phyloP scores from a whole-genome alignment of 441 rosid species.

The Populus hybrid region DNA sequence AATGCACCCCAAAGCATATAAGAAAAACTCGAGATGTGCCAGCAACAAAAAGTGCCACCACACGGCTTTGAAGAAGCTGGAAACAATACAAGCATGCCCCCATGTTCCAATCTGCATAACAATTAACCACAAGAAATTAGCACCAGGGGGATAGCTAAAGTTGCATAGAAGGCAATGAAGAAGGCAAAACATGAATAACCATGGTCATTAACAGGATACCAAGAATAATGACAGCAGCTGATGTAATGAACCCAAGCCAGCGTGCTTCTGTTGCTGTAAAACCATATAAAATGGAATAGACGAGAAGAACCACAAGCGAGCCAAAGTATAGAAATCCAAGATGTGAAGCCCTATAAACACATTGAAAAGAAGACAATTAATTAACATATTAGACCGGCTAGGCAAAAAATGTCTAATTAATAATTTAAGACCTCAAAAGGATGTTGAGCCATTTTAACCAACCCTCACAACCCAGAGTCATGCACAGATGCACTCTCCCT shows the following conservation, averaged over 20 bases:
- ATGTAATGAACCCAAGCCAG: conserved; percentile 98
- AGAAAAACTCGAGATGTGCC: conserved; percentile 93
- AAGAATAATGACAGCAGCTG: conserved; percentile 94
- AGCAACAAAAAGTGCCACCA: conserved; percentile 87
- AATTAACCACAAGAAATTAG: conserved; percentile 25
- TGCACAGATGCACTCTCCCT: background rate
- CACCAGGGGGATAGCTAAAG: conserved; percentile 12
- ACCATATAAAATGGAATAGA: conserved; percentile 91
- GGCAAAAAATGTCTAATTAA: background rate
- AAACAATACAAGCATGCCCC: conserved; percentile 99
- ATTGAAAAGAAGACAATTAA: conserved; percentile 16
- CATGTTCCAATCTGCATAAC: conserved; percentile 89
- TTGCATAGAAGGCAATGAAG: conserved; percentile 15
- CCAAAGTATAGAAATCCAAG: conserved; percentile 93
- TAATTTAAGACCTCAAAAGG: background rate
- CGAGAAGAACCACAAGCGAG: conserved; percentile 85
- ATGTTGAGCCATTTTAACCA: background rate
- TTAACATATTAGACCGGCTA: background rate
- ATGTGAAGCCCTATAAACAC: conserved; percentile 82
- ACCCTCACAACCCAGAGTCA: background rate
- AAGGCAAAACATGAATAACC: conserved; percentile 13
- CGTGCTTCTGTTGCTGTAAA: conserved; percentile 92
- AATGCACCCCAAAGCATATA: conserved; percentile 99
- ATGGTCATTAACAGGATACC: conserved; percentile 43
- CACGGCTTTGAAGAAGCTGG: conserved; percentile 90